Conservation (phyloP, 2,329 filamentous ascomycete species). For the Alternaria postmessia region DNA sequence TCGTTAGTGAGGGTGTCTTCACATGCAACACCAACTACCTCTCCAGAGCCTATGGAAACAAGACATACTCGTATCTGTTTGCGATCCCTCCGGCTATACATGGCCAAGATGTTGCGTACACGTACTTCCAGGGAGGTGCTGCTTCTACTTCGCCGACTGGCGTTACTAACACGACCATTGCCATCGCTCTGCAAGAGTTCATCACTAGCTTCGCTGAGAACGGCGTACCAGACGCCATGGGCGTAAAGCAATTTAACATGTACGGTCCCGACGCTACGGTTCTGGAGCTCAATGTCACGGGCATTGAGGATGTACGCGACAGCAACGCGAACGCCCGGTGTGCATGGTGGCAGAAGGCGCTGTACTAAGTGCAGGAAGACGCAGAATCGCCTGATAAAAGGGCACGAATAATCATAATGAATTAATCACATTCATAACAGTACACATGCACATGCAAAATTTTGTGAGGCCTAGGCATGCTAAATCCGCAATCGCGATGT, state of each 20-base stretch:
- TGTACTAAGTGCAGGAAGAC: slow-evolving; percentile 43
- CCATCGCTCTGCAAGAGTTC: slow-evolving; percentile 56
- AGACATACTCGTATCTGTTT: slow-evolving; percentile 63
- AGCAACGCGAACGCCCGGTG: slow-evolving; percentile 59
- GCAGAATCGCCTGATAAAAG: neutral
- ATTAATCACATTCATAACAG: neutral
- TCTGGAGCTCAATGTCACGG: slow-evolving; percentile 54
- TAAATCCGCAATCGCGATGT: slow-evolving; percentile 13
- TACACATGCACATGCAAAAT: slow-evolving; percentile 2
- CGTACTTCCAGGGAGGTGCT: slow-evolving; percentile 58
- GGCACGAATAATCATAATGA: slow-evolving; percentile 1
- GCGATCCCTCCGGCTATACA: slow-evolving; percentile 62
- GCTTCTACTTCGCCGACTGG: slow-evolving; percentile 9
- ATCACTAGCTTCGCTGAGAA: slow-evolving; percentile 55
- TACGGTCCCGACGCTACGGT: slow-evolving; percentile 57
- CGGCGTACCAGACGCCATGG: slow-evolving; percentile 50
- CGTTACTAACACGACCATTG: slow-evolving; percentile 48
- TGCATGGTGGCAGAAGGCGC: slow-evolving; percentile 62
- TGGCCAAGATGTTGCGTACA: slow-evolving; percentile 61
- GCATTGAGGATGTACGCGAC: slow-evolving; percentile 56
- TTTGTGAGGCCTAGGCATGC: slow-evolving; percentile 2
- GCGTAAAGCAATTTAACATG: slow-evolving; percentile 56
- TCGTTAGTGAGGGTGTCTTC: slow-evolving; percentile 57
- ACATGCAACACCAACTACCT: slow-evolving; percentile 64
- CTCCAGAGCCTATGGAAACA: slow-evolving; percentile 55